Percentiles rank a stretch among this genome's conserved stretches.
These are phyloP conservation scores for Talaromyces adpressus DNA, from an alignment of 495 filamentous ascomycete genomes.

Conservation along the genomic window DNA sequence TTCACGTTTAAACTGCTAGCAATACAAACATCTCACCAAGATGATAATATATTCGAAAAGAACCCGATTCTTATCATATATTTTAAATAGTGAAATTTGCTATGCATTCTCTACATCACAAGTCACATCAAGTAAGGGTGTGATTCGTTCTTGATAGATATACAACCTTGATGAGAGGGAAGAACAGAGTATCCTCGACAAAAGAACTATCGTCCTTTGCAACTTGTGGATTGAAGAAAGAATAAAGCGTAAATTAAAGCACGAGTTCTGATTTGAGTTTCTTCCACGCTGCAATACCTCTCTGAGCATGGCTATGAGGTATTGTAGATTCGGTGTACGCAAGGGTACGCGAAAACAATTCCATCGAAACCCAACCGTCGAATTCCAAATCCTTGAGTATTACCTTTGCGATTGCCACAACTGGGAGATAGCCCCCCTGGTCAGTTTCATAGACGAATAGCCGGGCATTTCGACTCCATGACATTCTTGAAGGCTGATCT, in stretches of 20 bases:
- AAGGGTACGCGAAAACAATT: conserved; percentile 67
- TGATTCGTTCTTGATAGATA: neutral
- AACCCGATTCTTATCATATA: neutral
- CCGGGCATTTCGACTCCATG: conserved; percentile 72
- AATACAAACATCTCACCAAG: neutral
- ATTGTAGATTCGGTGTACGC: conserved; percentile 45
- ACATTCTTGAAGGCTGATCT: conserved; percentile 64
- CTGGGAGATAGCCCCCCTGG: conserved; percentile 65
- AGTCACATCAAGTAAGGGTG: neutral
- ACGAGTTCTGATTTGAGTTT: conserved; percentile 24
- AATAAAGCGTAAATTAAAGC: neutral
- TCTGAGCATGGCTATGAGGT: conserved; percentile 54
- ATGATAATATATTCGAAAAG: neutral
- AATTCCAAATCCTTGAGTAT: conserved; percentile 55
- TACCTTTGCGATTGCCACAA: conserved; percentile 28
- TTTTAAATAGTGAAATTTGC: neutral
- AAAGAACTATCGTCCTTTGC: neutral
- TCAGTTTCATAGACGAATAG: conserved; percentile 69
- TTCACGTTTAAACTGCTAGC: neutral
- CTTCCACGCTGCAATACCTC: conserved; percentile 57
- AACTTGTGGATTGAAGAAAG: neutral
- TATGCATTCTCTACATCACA: neutral
- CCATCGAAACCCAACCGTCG: conserved; percentile 67
- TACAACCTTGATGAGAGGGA: neutral
- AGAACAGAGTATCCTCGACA: neutral